These are phyloP conservation scores for Lepiota venenata DNA, from an alignment of 768 basidiomycete genomes.

Conservation along the genomic window DNA sequence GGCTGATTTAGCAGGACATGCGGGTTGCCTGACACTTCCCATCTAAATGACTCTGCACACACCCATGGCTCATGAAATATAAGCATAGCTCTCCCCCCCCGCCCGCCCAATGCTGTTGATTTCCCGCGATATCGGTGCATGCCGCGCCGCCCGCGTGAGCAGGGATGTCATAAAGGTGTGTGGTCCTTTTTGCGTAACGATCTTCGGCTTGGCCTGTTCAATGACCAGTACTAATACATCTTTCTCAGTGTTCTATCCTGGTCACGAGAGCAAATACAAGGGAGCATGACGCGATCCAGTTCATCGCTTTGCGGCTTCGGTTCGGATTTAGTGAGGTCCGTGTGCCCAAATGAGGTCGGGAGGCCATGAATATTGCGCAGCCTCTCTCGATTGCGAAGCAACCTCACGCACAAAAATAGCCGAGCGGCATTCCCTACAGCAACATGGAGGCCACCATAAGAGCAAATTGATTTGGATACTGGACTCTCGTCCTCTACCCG, in stretches of 20 bases:
- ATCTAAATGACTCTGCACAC: too few species aligned
- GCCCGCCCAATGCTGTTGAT: too few species aligned
- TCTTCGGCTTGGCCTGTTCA: too few species aligned
- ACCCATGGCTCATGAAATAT: too few species aligned
- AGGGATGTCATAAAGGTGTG: not conserved
- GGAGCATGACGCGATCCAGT: not conserved
- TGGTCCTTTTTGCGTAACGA: not conserved
- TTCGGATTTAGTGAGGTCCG: not conserved
- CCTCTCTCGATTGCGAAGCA: not conserved
- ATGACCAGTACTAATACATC: not conserved
- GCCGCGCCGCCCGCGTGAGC: not conserved
- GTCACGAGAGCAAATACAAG: conserved; percentile 2
- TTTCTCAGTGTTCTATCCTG: not conserved
- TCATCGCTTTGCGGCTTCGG: not conserved
- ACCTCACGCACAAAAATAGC: conserved; percentile 5
- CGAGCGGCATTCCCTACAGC: not conserved
- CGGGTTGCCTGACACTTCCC: too few species aligned
- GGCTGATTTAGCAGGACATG: too few species aligned
- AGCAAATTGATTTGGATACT: not conserved
- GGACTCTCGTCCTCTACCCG: not conserved
- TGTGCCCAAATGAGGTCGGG: not conserved
- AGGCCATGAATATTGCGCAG: not conserved
- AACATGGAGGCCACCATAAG: not conserved
- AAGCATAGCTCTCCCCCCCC: too few species aligned
- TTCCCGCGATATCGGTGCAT: too few species aligned